Base-by-base conservation (phyloP, 495 filamentous ascomycete genomes). In the Hyphodiscus hymeniophilus region DNA sequence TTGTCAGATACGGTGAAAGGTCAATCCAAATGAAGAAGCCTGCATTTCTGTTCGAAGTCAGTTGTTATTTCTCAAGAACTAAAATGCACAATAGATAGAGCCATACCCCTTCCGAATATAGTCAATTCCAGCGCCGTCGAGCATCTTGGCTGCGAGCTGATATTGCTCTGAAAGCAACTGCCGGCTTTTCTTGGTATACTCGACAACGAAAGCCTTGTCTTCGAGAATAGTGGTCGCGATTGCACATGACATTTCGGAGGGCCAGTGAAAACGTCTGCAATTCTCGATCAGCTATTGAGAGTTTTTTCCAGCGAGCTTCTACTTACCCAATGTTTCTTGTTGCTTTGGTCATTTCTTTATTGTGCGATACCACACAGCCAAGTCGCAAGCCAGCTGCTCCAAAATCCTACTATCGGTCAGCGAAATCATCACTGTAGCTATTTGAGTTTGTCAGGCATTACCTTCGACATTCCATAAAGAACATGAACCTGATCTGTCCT, bases 1-100 rank as follows among this genome's bases (percentile, higher is more conserved):
- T 50, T 64, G 12, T 50, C 52, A 58, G 52, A 10, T 28, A 28
- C 4, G 64, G 36, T 55, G 31, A 60, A 23, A 83, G 57, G 61
- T 82, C 67, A 2, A 75, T 55, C 80, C 80, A 82, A 7, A 83
- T 52, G 54, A 82, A 83, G 44, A 83, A 72, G 0, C 66, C 79
- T 5, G 76, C 77, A 60, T 78, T 74, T 51, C 45, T 65, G 45
- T 36, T 28, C 26, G 26, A 28, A 28, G 26, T 28, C 26, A 28
- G 26, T 5, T 28, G 26, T 28, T 4, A 43, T 32, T 24, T 11
- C 33, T 26, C 15, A 35, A 33, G 38, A 51, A 15, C 2, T 32
- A 15, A 10, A 22, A 18, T 31, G 42, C 55, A 16, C 48, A 59
- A 51, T 57, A 52, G 26, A 51, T 40, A 26, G 48, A 26, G 15